These are phyloP conservation scores for Xylaria curta DNA, from an alignment of 495 filamentous ascomycete species.

Conservation along the genomic window DNA sequence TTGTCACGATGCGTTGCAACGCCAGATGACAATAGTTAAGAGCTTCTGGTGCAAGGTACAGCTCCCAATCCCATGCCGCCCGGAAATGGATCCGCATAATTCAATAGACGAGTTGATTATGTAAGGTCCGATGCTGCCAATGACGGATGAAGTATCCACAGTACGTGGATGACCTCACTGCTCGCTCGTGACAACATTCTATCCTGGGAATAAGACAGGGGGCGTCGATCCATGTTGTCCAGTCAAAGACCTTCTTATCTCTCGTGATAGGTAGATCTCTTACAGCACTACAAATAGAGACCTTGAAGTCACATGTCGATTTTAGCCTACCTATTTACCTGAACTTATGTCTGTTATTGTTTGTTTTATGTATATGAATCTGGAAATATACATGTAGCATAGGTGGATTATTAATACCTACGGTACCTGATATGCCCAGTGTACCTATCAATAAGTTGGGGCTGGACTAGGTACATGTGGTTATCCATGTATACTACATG, in stretches of 20 bases:
- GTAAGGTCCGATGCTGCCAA: too few species aligned
- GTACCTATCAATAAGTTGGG: neutral
- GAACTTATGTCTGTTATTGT: neutral
- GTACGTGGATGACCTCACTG: constrained; percentile 16
- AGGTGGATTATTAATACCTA: neutral
- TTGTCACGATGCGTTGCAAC: constrained; percentile 12
- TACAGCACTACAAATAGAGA: neutral
- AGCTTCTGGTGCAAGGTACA: neutral
- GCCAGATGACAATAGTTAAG: neutral
- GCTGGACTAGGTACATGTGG: neutral
- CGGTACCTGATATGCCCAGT: too few species aligned
- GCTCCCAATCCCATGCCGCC: neutral
- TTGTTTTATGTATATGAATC: neutral
- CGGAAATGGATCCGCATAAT: constrained; percentile 6
- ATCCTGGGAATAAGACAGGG: neutral
- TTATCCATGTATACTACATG: neutral
- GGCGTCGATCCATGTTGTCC: neutral
- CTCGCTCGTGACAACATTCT: constrained; percentile 7
- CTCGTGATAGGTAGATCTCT: neutral
- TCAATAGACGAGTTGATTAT: constrained; percentile 9
- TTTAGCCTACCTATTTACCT: neutral
- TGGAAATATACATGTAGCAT: neutral
- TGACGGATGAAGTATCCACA: too few species aligned
- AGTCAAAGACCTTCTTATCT: constrained; percentile 7
- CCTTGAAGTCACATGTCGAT: neutral